These are phyloP conservation scores for Xylaria sp. DNA, from an alignment of 495 filamentous ascomycete genomes.

Conservation along the genomic window DNA sequence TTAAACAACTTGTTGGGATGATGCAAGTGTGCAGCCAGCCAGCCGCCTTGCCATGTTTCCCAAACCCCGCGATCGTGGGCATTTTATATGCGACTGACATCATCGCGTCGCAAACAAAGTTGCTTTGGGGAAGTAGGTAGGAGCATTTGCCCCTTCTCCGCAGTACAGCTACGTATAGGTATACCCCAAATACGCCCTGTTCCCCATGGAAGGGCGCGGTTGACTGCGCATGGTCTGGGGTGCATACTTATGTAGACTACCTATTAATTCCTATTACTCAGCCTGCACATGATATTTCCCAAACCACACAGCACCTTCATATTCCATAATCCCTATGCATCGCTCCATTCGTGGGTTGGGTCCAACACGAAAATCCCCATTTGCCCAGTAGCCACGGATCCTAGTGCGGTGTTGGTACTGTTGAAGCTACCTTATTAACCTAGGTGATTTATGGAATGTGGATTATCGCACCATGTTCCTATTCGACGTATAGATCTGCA, in stretches of 20 bases:
- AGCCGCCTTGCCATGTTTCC: neutral
- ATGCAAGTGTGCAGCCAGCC: neutral
- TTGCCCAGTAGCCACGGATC: neutral
- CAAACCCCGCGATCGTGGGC: neutral
- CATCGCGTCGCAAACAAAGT: slow-evolving; percentile 3
- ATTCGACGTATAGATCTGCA: neutral
- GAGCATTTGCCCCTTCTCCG: slow-evolving; percentile 6
- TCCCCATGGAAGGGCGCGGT: slow-evolving; percentile 11
- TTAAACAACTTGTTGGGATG: neutral
- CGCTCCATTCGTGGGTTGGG: too few relatives aligned
- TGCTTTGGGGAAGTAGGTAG: neutral
- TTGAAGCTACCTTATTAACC: neutral
- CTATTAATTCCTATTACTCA: neutral
- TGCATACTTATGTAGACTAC: too few relatives aligned
- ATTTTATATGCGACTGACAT: slow-evolving; percentile 24
- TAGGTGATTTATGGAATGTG: neutral
- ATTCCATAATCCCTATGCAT: too few relatives aligned
- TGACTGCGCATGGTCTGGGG: too few relatives aligned
- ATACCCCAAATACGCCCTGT: slow-evolving; percentile 3
- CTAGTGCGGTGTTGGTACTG: neutral
- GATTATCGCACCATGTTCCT: neutral
- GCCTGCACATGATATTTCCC: neutral
- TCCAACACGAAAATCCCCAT: neutral
- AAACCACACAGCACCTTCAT: too few relatives aligned
- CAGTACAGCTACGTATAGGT: neutral